These are phyloP conservation scores for Laguncularia racemosa DNA, from an alignment of 345 rosid species.

Conservation along the genomic window DNA sequence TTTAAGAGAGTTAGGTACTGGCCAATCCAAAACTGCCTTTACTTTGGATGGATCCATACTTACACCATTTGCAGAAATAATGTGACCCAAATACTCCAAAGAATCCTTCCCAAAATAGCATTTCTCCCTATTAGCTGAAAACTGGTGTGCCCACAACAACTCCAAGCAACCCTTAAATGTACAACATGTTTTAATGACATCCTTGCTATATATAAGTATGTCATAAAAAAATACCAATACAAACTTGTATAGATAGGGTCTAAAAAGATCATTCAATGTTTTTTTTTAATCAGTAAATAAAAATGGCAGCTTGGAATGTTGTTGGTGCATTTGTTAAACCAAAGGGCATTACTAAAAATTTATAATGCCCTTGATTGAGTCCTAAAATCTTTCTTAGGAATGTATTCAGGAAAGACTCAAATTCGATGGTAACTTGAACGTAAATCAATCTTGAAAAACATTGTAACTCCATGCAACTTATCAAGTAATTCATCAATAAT, in stretches of 20 bases:
- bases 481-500: background rate
- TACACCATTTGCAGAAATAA: background rate
- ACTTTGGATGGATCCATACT: background rate
- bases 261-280: background rate
- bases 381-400: background rate
- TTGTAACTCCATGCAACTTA: background rate
- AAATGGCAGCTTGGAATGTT: background rate
- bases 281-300: too few species aligned
- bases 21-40: background rate
- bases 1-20: background rate
- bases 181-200: background rate
- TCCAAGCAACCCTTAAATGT: background rate
- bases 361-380: background rate
- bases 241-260: background rate
- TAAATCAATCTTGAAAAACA: background rate
- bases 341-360: background rate
- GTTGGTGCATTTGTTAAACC: background rate
- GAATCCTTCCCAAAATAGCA: background rate
- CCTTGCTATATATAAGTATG: background rate
- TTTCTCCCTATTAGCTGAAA: background rate
- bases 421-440: background rate
- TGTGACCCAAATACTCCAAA: background rate
- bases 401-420: background rate
- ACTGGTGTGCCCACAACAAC: background rate
- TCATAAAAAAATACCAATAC: background rate